Conservation (phyloP, 805 yeast species). For the Candida gorgasii region DNA sequence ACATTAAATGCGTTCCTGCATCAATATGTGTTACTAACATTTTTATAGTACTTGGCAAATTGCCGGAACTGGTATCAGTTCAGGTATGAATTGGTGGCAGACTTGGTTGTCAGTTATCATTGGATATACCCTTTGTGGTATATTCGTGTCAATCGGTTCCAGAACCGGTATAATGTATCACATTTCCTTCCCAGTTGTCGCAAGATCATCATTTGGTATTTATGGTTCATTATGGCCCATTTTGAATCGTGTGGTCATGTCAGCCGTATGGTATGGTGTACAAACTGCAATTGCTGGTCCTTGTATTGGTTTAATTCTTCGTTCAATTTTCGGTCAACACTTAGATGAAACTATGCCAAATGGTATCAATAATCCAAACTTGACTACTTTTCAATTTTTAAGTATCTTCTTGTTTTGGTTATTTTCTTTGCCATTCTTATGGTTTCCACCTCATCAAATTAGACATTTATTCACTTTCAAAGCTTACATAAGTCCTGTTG, state of each 20-base stretch:
- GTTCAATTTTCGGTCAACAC: conserved; percentile 70
- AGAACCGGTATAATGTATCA: conserved; percentile 82
- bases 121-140: conserved; percentile 71
- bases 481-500: conserved; percentile 75
- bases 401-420: conserved; percentile 83
- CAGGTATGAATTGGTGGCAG: conserved; percentile 82
- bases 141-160: conserved; percentile 69
- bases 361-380: conserved; percentile 56
- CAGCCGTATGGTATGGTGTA: conserved; percentile 84
- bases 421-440: conserved; percentile 73
- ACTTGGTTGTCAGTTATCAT: conserved; percentile 88
- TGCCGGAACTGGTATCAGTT: conserved; percentile 77
- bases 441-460: conserved; percentile 78
- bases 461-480: conserved; percentile 84
- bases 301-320: conserved; percentile 73
- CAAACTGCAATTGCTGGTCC: conserved; percentile 86
- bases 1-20: conserved; percentile 1
- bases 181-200: conserved; percentile 79
- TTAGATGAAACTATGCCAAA: conserved; percentile 64
- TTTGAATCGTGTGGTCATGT: conserved; percentile 84
- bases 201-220: conserved; percentile 82
- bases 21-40: conserved; percentile 3
- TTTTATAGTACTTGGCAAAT: conserved; percentile 85
- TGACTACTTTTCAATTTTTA: conserved; percentile 72
- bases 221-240: conserved; percentile 90